Conservation (phyloP, 2,329 filamentous ascomycete genomes). For the Alternaria brassicae region DNA sequence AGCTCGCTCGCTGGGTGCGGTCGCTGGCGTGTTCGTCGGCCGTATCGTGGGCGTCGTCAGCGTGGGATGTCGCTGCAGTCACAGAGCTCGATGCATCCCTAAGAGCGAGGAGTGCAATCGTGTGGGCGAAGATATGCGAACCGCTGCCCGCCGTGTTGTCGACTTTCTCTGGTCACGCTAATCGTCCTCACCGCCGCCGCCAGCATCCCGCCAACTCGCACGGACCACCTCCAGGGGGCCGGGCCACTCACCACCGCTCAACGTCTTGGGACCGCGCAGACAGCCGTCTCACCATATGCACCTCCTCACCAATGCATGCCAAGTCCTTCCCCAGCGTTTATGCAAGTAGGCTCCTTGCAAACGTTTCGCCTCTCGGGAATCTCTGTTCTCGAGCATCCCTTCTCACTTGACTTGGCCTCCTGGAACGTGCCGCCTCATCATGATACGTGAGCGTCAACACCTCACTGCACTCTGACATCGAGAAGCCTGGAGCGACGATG, state of each 20-base stretch:
- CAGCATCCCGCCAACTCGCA: conserved; percentile 28
- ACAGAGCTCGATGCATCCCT: conserved; percentile 40
- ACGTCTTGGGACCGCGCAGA: conserved; percentile 19
- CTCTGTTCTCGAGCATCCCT: conserved; percentile 6
- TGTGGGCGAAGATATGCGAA: conserved; percentile 15
- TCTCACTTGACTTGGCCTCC: background rate
- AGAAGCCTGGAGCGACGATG: background rate
- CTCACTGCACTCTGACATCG: background rate
- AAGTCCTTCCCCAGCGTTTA: conserved; percentile 8
- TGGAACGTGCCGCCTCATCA: conserved; percentile 1
- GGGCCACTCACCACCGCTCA: conserved; percentile 24
- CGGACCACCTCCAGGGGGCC: conserved; percentile 17
- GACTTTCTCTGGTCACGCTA: conserved; percentile 32
- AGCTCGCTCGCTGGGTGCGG: conserved; percentile 27
- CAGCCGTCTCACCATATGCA: conserved; percentile 26
- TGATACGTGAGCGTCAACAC: conserved; percentile 2
- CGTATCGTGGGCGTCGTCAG: conserved; percentile 24
- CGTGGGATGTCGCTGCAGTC: conserved; percentile 36
- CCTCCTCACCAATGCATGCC: conserved; percentile 18
- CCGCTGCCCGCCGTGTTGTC: conserved; percentile 18
- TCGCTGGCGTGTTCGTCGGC: conserved; percentile 18
- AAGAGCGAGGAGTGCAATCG: conserved; percentile 12
- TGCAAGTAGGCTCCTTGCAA: conserved; percentile 9
- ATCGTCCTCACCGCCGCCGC: conserved; percentile 38
- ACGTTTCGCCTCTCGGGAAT: conserved; percentile 15